phyloP scores from a whole-genome alignment of 2,329 filamentous ascomycete genomes.

The Epichloe festucae region DNA sequence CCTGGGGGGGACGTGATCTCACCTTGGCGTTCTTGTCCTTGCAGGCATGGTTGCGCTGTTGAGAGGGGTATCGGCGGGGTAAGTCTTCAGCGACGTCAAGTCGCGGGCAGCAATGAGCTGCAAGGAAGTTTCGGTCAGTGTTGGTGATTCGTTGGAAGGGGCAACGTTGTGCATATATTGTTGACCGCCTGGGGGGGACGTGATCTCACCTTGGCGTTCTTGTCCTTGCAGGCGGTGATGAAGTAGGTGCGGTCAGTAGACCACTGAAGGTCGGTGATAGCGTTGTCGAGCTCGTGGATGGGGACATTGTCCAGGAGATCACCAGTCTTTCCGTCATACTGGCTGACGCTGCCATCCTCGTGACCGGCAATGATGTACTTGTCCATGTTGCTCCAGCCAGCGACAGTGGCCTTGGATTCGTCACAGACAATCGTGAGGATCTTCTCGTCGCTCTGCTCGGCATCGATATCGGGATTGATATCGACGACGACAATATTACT shows the following conservation, averaged over 20 bases:
- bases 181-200: not conserved
- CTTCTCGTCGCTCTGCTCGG: constrained; percentile 74
- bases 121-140: not conserved
- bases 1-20: too few relatives aligned
- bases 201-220: constrained; percentile 66
- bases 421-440: constrained; percentile 81
- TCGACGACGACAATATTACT: constrained; percentile 89
- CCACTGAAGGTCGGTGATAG: constrained; percentile 93
- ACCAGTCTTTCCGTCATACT: constrained; percentile 86
- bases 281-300: constrained; percentile 71
- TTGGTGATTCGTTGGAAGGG: too few relatives aligned
- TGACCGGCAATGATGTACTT: constrained; percentile 97
- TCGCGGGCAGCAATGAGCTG: constrained; percentile 74
- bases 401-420: constrained; percentile 93
- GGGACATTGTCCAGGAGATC: constrained; percentile 70
- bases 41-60: constrained; percentile 95
- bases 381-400: constrained; percentile 86
- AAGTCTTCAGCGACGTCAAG: constrained; percentile 90
- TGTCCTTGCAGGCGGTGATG: constrained; percentile 97
- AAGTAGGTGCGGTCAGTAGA: constrained; percentile 89
- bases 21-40: too few relatives aligned
- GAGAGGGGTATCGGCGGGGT: constrained; percentile 80
- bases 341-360: constrained; percentile 85
- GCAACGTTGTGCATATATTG: too few relatives aligned
- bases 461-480: constrained; percentile 70